Conservation (phyloP, 1,139 yeast genomes). For the Suhomyces terraborum region DNA sequence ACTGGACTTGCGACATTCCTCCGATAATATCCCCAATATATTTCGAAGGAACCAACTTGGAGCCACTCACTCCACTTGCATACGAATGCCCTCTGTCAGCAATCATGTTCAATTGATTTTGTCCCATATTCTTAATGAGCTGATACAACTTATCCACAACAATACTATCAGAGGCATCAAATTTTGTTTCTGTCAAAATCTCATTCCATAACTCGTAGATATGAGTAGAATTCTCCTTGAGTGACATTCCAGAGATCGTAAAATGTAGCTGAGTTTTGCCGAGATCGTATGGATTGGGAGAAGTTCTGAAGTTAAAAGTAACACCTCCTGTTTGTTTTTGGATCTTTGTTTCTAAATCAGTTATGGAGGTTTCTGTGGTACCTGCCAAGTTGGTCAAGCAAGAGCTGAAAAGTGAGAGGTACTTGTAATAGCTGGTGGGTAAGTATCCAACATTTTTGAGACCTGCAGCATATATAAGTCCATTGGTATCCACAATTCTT, state of each 20-base stretch:
- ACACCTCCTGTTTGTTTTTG: constrained; percentile 86
- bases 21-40: constrained; percentile 62
- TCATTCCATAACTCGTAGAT: constrained; percentile 70
- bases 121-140: constrained; percentile 70
- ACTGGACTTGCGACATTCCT: constrained; percentile 77
- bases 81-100: constrained; percentile 89
- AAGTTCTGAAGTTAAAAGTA: constrained; percentile 56
- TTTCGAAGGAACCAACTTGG: constrained; percentile 63
- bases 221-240: constrained; percentile 62
- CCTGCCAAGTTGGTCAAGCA: constrained; percentile 84
- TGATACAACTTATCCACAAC: constrained; percentile 73
- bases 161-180: constrained; percentile 41
- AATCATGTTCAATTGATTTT: constrained; percentile 74
- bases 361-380: constrained; percentile 66
- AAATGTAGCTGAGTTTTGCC: constrained; percentile 47
- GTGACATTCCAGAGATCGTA: constrained; percentile 67
- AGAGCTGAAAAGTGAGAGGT: constrained; percentile 73
- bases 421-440: constrained; percentile 65
- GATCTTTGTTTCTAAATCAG: constrained; percentile 82
- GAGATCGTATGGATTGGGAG: constrained; percentile 56
- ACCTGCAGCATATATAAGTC: constrained; percentile 70
- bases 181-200: constrained; percentile 68
- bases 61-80: constrained; percentile 69
- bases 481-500: constrained; percentile 69
- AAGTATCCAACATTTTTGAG: constrained; percentile 54